These are phyloP conservation scores for Ciborinia camelliae DNA, from an alignment of 2,329 filamentous ascomycete species.

Conservation along the genomic window DNA sequence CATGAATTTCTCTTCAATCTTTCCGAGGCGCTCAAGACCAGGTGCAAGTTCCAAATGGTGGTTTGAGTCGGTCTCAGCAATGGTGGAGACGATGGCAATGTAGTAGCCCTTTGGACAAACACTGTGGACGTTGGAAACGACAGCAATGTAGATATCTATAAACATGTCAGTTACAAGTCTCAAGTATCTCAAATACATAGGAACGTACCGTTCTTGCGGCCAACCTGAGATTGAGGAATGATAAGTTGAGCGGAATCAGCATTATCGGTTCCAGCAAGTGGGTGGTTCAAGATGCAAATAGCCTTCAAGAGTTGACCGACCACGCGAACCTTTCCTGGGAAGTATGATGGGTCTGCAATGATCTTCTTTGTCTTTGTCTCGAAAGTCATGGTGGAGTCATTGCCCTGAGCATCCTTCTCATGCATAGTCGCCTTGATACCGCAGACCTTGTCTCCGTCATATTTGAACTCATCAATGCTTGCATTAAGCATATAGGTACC, in stretches of 20 bases:
- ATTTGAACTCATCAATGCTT: constrained; percentile 82
- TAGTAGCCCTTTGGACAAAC: constrained; percentile 99
- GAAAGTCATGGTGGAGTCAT: constrained; percentile 77
- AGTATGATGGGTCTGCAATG: constrained; percentile 94
- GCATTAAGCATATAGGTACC: constrained; percentile 99
- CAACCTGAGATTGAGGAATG: constrained; percentile 95
- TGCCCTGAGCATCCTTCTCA: constrained; percentile 62
- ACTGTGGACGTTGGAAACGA: constrained; percentile 93
- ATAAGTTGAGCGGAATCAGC: constrained; percentile 91
- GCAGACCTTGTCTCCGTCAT: constrained; percentile 79
- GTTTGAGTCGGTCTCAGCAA: constrained; percentile 87
- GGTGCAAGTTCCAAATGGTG: constrained; percentile 93
- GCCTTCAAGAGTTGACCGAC: constrained; percentile 90
- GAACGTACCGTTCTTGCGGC: constrained; percentile 71
- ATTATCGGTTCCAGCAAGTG: constrained; percentile 83
- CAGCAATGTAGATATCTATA: constrained; percentile 90
- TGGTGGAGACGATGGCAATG: constrained; percentile 96
- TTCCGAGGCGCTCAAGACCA: constrained; percentile 86
- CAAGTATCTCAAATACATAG: constrained; percentile 44
- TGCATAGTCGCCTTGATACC: constrained; percentile 98
- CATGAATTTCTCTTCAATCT: constrained; percentile 97
- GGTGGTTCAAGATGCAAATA: constrained; percentile 96
- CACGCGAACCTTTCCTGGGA: constrained; percentile 82
- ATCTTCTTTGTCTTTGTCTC: constrained; percentile 96
- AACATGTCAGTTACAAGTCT: neutral